Evolutionary conservation across 2,329 filamentous ascomycete genomes (phyloP).

Genomic region (Neoascochyta sp.): DNA sequence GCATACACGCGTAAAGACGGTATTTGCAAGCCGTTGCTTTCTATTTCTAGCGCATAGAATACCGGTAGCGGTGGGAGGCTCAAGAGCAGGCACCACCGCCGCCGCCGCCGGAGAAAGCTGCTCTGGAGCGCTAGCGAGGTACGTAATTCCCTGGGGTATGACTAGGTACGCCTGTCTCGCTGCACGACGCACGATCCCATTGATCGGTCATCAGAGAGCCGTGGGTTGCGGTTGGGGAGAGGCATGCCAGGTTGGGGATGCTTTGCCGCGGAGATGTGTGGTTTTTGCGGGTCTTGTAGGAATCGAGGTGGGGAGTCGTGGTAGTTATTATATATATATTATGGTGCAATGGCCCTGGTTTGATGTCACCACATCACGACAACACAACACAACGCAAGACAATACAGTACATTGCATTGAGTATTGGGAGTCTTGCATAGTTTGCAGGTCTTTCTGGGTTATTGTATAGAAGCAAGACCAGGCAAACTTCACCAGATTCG

Average conservation of each 20-base stretch:
- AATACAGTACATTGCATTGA: neutral
- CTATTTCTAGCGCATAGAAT: too few relatives aligned
- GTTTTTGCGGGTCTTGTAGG: slow-evolving; percentile 4
- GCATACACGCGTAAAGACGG: neutral
- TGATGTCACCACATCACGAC: neutral
- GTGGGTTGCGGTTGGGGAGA: slow-evolving; percentile 1
- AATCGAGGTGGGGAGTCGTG: slow-evolving; percentile 1
- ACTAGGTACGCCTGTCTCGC: slow-evolving; percentile 3
- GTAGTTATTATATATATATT: slow-evolving; percentile 6
- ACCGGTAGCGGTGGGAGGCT: too few relatives aligned
- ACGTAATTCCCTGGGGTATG: slow-evolving; percentile 6
- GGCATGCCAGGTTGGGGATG: neutral
- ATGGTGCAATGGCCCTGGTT: neutral
- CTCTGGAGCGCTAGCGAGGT: slow-evolving; percentile 1
- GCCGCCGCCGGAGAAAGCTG: slow-evolving; percentile 1
- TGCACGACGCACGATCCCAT: too few relatives aligned
- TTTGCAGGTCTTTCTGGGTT: too few relatives aligned
- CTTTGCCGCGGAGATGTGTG: slow-evolving; percentile 9
- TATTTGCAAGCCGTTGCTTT: neutral
- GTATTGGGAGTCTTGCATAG: too few relatives aligned
- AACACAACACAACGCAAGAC: neutral
- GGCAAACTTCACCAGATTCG: too few relatives aligned
- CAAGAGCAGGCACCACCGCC: slow-evolving; percentile 1
- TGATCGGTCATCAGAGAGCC: slow-evolving; percentile 4
- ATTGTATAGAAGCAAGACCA: too few relatives aligned